Percentiles rank a stretch among this genome's conserved stretches.
Evolutionary conservation across 2,329 filamentous ascomycete species (phyloP).

Genomic region (Hymenoscyphus occultus): DNA sequence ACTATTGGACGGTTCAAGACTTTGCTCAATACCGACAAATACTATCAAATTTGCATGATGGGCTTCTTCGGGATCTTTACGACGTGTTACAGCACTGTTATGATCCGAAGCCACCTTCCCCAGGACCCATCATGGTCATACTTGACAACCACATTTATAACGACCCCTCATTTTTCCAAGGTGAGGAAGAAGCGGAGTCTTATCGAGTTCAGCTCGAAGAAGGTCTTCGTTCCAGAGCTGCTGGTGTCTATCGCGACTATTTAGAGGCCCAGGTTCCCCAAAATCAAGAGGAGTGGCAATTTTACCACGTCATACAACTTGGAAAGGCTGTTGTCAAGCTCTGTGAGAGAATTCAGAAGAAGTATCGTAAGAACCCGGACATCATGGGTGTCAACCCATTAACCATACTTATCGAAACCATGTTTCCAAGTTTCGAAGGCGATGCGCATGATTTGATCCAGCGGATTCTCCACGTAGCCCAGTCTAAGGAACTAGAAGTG

Average conservation of each 20-base stretch:
- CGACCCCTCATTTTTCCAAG: conserved; percentile 72
- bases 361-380: conserved; percentile 82
- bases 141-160: conserved; percentile 78
- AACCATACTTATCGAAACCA: conserved; percentile 73
- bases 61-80: conserved; percentile 81
- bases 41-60: conserved; percentile 73
- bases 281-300: conserved; percentile 81
- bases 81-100: conserved; percentile 85
- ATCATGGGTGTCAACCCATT: conserved; percentile 71
- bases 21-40: conserved; percentile 70
- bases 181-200: conserved; percentile 65
- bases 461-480: conserved; percentile 72
- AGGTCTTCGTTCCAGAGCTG: conserved; percentile 70
- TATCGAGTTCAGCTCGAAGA: conserved; percentile 72
- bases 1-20: conserved; percentile 67
- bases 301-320: conserved; percentile 84
- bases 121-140: conserved; percentile 74
- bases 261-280: conserved; percentile 78
- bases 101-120: conserved; percentile 78
- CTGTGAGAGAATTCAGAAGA: conserved; percentile 85
- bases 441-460: conserved; percentile 84
- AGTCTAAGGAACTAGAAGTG: conserved; percentile 69
- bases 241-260: conserved; percentile 74
- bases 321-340: conserved; percentile 83
- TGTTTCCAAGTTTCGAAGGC: conserved; percentile 86